Base-by-base conservation (phyloP, 768 basidiomycete species). In the Leccinellum albellum region DNA sequence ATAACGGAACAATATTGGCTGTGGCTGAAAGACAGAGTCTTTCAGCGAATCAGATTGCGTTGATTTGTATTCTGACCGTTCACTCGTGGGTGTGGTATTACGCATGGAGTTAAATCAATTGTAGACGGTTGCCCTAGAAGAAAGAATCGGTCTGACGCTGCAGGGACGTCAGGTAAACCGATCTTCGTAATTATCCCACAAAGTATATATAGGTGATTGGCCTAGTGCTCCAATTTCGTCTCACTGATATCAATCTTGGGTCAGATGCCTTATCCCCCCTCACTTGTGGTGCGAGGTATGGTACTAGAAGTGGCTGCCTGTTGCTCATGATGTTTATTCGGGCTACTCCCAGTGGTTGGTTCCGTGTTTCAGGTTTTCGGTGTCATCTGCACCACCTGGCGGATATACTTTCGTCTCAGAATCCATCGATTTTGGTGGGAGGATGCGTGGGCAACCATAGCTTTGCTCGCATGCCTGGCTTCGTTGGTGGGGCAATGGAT, bases 351-450 rank as follows among this genome's bases (percentile, higher is more conserved):
- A 53, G 56, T 53, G 13, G 4, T 6, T 10, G 29, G 3, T 29
- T 32, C 28, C 15, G 42, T 33, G 3, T 32, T 55, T 32, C 47
- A 51, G 28, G 40, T 55, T 12, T 17, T 61, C 4, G 57, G 54
- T 26, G 24, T 52, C 31, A 14, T 62, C n/a, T 55, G 54, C 47
- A 62, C 62, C 32, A 10, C 37, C 17, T 63, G 57, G 51, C 47
- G 61, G 21, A 35, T 63, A 50, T 54, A 29, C 13, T 58, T 62
- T 58, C 61, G 62, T 33, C 48, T 63, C n/a, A 53, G 9, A 35
- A 62, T 63, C 20, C 31, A 21, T 23, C 56, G 61, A 6, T 54
- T 64, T 21, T 64, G 57, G 61, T 63, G 62, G 62, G 64, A 65
- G 29, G 62, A 65, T 58, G 57, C 49, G 0, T 65, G 59, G 57